These are phyloP conservation scores for Wakefieldia striispora DNA, from an alignment of 768 basidiomycete species.

Conservation along the genomic window DNA sequence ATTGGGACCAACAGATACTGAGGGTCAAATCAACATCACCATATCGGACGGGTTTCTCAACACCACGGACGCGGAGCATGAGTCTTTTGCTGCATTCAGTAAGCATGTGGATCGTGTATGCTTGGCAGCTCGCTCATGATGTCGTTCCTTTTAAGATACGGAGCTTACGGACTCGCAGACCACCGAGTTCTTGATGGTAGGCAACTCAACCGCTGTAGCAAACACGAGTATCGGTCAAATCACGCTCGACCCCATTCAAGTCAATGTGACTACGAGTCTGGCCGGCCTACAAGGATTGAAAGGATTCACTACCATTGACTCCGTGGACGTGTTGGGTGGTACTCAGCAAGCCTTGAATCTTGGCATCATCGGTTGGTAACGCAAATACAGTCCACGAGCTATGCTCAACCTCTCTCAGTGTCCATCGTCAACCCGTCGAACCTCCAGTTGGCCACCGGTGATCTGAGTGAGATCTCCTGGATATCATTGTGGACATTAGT, in stretches of 20 bases:
- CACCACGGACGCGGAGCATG: conserved; percentile 46
- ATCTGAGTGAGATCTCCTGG: conserved; percentile 48
- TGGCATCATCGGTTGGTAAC: conserved; percentile 49
- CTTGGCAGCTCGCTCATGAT: neutral
- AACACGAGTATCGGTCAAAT: conserved; percentile 63
- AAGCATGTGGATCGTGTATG: conserved; percentile 18
- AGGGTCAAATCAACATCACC: conserved; percentile 62
- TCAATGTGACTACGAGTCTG: conserved; percentile 63
- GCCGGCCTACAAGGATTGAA: conserved; percentile 61
- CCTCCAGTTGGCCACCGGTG: conserved; percentile 58
- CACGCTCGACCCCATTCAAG: conserved; percentile 67
- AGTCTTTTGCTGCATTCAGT: conserved; percentile 61
- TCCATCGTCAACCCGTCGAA: conserved; percentile 68
- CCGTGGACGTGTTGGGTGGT: conserved; percentile 67
- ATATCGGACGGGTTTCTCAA: conserved; percentile 53
- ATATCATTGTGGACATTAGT: neutral
- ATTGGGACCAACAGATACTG: conserved; percentile 50
- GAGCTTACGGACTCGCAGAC: conserved; percentile 50
- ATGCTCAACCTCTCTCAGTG: conserved; percentile 34
- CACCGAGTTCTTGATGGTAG: conserved; percentile 57
- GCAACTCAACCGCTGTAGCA: conserved; percentile 58
- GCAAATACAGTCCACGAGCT: neutral
- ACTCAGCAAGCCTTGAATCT: conserved; percentile 56
- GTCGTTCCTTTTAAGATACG: conserved; percentile 39
- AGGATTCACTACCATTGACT: conserved; percentile 50